phyloP scores from a whole-genome alignment of 176 grass and related monocot genomes.

The Carex littledalei region DNA sequence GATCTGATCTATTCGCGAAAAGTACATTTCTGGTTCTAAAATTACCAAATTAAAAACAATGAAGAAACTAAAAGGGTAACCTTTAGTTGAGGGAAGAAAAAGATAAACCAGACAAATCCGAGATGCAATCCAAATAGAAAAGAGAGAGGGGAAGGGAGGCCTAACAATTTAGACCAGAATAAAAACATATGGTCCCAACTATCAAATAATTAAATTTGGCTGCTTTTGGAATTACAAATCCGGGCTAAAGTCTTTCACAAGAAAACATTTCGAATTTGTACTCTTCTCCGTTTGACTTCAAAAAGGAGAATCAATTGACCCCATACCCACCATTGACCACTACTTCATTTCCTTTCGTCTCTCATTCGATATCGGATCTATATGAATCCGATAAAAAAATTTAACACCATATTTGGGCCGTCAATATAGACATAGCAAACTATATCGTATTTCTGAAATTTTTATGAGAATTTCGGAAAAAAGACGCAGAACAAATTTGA shows the following conservation, averaged over 20 bases:
- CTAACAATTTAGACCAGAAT: conserved; percentile 12
- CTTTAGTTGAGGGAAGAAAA: background rate
- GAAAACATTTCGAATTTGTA: conserved; percentile 29
- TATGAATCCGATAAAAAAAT: background rate
- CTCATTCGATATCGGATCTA: background rate
- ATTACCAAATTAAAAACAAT: background rate
- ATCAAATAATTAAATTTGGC: background rate
- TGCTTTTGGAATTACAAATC: conserved; percentile 9
- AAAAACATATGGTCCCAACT: conserved; percentile 8
- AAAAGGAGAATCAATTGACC: conserved; percentile 17
- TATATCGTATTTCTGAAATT: no score
- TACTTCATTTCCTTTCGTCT: background rate
- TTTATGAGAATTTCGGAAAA: no score
- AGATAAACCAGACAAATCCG: conserved; percentile 3
- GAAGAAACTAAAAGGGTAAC: background rate
- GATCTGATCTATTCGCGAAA: background rate
- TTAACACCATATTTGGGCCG: background rate
- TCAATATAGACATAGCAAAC: background rate
- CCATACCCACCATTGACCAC: conserved; percentile 8
- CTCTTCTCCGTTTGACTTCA: conserved; percentile 22
- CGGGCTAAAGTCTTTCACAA: background rate
- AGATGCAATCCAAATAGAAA: background rate
- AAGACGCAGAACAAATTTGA: no score
- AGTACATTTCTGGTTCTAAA: background rate
- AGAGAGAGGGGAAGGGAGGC: background rate